Conservation (phyloP, 129 eudicot species). For the Artemisia annua region DNA sequence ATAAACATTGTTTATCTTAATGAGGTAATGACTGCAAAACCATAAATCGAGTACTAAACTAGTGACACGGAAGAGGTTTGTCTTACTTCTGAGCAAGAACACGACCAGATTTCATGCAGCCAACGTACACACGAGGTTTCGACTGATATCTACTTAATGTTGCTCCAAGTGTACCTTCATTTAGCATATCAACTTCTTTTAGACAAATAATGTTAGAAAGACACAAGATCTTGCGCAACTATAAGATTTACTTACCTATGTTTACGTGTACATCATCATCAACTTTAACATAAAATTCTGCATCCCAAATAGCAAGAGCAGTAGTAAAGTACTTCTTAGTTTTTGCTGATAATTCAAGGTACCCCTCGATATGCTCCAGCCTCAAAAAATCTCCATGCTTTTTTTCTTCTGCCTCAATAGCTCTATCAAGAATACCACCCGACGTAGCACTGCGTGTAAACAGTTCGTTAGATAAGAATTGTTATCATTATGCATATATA, state of each 20-base stretch:
- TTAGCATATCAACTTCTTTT: slow-evolving; percentile 10
- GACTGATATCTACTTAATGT: slow-evolving; percentile 63
- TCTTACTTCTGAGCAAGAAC: slow-evolving; percentile 85
- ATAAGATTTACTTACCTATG: slow-evolving; percentile 48
- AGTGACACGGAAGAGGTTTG: background rate
- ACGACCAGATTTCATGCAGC: slow-evolving; percentile 98
- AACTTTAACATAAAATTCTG: slow-evolving; percentile 88
- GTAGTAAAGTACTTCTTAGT: slow-evolving; percentile 76
- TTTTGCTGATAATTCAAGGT: slow-evolving; percentile 88
- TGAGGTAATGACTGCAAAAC: background rate
- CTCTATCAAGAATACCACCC: slow-evolving; percentile 87
- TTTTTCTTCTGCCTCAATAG: slow-evolving; percentile 83
- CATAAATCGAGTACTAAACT: slow-evolving; percentile 1
- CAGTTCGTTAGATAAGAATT: background rate
- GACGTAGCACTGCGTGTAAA: slow-evolving; percentile 61
- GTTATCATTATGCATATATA: background rate
- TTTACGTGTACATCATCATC: slow-evolving; percentile 93
- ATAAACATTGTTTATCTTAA: background rate
- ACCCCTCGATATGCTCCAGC: slow-evolving; percentile 91
- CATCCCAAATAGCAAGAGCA: slow-evolving; percentile 86
- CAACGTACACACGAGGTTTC: slow-evolving; percentile 76
- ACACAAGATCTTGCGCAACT: background rate
- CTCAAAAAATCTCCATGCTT: slow-evolving; percentile 85
- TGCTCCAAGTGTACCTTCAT: slow-evolving; percentile 79
- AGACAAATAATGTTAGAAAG: background rate